Evolutionary conservation across 805 yeast genomes (phyloP), one percentile per base, ranked within the genome.

Genomic region (Candida orba): DNA sequence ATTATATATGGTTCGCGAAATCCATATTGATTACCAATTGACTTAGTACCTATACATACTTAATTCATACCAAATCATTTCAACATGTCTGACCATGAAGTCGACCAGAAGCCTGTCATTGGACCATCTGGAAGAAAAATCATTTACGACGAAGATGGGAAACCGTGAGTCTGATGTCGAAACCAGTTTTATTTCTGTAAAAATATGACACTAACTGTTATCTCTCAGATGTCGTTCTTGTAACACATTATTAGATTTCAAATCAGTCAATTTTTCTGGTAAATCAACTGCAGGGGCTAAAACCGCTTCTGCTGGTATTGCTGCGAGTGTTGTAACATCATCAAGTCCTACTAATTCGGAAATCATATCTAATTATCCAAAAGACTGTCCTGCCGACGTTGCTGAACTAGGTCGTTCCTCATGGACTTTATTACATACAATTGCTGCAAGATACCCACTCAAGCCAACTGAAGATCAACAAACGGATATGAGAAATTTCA

Each of bases 101-200:
- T 20, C 22, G 29, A 27, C 29, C 13, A 27, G 4, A 58, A 51
- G 51, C 80, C 83, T 0, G 69, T 53, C 12, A 52, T 69, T 39
- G 87, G 87, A 0, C 67, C 75, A 3, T 59, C 74, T 20, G 95
- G 95, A 0, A 69, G 82, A 38, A 78, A 76, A 52, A 81, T 88
- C 46, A 64, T 87, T 20, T 78, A 85, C 45, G 96, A 86, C 57
- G 81, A 86, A 59, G 83, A 91, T 63, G 98, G 98, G 1, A 90
- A 87, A 63, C 97, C 97, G 89, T 85, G 70, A 60, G 93, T 78
- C 23, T n/a, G n/a, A n/a, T n/a, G n/a, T n/a, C n/a, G n/a, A n/a
- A n/a, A n/a, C n/a, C n/a, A n/a, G n/a, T n/a, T n/a, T n/a, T n/a
- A n/a, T n/a, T n/a, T n/a, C n/a, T n/a, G n/a, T n/a, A n/a, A n/a